Evolutionary conservation across 768 basidiomycete genomes (phyloP).

Genomic region (Kwoniella pini): DNA sequence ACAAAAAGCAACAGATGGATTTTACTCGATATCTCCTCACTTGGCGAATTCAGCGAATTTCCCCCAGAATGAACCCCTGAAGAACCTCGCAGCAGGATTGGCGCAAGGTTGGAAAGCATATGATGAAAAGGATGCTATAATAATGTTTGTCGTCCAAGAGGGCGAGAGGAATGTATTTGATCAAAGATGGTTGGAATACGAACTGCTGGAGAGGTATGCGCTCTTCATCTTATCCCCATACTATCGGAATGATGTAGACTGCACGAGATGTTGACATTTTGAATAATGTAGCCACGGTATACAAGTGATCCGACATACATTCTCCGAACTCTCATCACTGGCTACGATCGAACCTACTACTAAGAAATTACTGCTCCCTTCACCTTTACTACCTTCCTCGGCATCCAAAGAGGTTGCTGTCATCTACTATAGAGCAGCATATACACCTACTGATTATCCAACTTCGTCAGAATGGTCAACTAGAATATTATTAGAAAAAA

Average conservation of each 20-base stretch:
- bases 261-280: too few species aligned
- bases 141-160: conserved; percentile 87
- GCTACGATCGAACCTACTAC: conserved; percentile 59
- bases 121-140: conserved; percentile 55
- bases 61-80: conserved; percentile 71
- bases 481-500: conserved; percentile 76
- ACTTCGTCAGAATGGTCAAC: conserved; percentile 63
- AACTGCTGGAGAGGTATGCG: conserved; percentile 71
- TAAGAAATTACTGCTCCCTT: conserved; percentile 47
- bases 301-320: conserved; percentile 71
- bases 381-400: conserved; percentile 53
- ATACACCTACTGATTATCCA: conserved; percentile 78
- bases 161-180: conserved; percentile 94
- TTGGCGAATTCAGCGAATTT: conserved; percentile 59
- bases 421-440: conserved; percentile 88
- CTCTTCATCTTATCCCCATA: background rate
- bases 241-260: too few species aligned
- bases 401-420: conserved; percentile 69
- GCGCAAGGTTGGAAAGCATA: conserved; percentile 79
- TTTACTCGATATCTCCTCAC: conserved; percentile 59
- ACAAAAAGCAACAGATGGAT: conserved; percentile 62
- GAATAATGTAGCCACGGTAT: conserved; percentile 74
- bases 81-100: conserved; percentile 72
- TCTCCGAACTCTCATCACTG: conserved; percentile 66
- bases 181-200: conserved; percentile 84